Percentiles rank a stretch among this genome's conserved stretches.
Evolutionary conservation across 768 basidiomycete species (phyloP).

Genomic region (Omphalotus guepiniiformis): DNA sequence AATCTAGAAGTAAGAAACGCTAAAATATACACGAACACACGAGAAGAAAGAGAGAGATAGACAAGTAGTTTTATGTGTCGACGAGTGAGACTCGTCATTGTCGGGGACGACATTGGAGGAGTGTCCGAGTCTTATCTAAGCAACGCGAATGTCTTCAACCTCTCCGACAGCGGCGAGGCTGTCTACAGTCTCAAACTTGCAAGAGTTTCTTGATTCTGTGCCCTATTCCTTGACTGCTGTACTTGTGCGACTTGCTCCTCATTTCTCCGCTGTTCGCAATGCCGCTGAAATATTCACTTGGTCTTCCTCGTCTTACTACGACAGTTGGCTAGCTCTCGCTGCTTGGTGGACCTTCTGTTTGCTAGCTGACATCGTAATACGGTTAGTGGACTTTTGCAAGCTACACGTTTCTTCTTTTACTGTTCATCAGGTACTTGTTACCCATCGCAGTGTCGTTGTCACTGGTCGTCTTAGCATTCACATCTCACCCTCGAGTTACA

Average conservation of each 20-base stretch:
- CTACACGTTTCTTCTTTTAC: not conserved
- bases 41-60: slow-evolving; percentile 18
- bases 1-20: not conserved
- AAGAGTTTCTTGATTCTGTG: slow-evolving; percentile 52
- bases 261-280: slow-evolving; percentile 40
- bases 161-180: slow-evolving; percentile 1
- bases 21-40: slow-evolving; percentile 21
- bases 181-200: slow-evolving; percentile 2
- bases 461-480: slow-evolving; percentile 27
- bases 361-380: slow-evolving; percentile 45
- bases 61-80: not conserved
- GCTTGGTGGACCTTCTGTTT: slow-evolving; percentile 79
- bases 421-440: slow-evolving; percentile 47
- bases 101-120: not conserved
- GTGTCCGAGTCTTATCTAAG: no score
- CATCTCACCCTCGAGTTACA: slow-evolving; percentile 16
- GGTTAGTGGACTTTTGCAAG: slow-evolving; percentile 28
- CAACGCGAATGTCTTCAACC: not conserved
- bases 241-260: slow-evolving; percentile 59
- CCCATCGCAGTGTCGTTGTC: slow-evolving; percentile 46
- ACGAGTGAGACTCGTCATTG: not conserved
- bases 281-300: slow-evolving; percentile 52
- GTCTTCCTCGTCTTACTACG: slow-evolving; percentile 47
- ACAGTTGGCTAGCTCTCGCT: slow-evolving; percentile 63
- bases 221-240: slow-evolving; percentile 59